phyloP scores from a whole-genome alignment of 2,329 filamentous ascomycete genomes.

The Ophiostoma ips region DNA sequence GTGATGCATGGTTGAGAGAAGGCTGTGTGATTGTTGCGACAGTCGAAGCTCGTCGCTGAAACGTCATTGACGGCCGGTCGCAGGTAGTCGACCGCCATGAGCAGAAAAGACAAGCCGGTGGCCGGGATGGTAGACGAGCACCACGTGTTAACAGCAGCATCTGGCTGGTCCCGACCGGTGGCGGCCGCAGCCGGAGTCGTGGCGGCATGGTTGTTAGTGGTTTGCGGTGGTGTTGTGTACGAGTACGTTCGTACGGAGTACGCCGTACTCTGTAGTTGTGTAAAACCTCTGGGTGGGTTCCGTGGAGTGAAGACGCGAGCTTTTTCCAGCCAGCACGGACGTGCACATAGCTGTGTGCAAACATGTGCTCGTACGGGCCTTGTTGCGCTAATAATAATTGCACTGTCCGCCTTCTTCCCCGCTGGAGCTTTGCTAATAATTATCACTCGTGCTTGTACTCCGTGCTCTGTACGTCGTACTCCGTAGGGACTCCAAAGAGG shows the following conservation, averaged over 20 bases:
- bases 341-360: too few relatives aligned
- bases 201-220: slow-evolving; percentile 20
- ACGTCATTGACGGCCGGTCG: background rate
- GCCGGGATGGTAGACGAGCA: background rate
- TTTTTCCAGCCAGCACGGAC: background rate
- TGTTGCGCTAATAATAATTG: too few relatives aligned
- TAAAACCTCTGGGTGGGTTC: too few relatives aligned
- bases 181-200: slow-evolving; percentile 16
- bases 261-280: too few relatives aligned
- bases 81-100: slow-evolving; percentile 14
- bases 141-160: background rate
- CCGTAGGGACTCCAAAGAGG: too few relatives aligned
- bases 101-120: slow-evolving; percentile 20
- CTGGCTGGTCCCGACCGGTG: background rate
- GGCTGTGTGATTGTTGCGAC: slow-evolving; percentile 9
- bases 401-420: too few relatives aligned
- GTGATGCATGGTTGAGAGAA: background rate
- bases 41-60: slow-evolving; percentile 15
- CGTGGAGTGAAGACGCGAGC: too few relatives aligned
- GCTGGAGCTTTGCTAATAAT: too few relatives aligned
- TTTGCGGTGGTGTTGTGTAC: background rate
- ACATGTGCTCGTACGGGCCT: too few relatives aligned
- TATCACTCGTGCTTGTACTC: too few relatives aligned
- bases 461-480: too few relatives aligned
- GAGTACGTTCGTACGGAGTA: too few relatives aligned